These are phyloP conservation scores for Biscogniauxia sp. DNA, from an alignment of 2,329 filamentous ascomycete species.

Conservation along the genomic window DNA sequence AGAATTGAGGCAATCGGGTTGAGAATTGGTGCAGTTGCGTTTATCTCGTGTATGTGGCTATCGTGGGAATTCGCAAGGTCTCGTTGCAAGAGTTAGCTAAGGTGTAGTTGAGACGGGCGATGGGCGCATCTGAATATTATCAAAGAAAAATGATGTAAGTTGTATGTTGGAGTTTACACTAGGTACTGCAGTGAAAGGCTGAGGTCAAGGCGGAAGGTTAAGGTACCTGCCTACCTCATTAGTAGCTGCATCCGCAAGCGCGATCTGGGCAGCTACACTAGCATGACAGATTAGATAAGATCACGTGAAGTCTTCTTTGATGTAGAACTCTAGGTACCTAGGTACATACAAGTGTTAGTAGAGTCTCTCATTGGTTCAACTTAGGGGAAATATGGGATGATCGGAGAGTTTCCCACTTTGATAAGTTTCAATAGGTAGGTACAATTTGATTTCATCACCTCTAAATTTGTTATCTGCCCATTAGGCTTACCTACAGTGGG, in stretches of 20 bases:
- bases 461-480: background rate
- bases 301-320: constrained; percentile 3
- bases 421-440: background rate
- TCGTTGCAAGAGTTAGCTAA: background rate
- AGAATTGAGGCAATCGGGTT: background rate
- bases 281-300: constrained; percentile 14
- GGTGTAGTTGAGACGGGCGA: background rate
- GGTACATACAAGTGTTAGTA: background rate
- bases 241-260: background rate
- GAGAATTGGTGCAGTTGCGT: background rate
- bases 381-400: background rate
- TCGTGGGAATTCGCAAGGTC: too few relatives aligned
- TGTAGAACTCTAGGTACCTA: too few relatives aligned
- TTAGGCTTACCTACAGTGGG: too few relatives aligned
- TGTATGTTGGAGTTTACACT: background rate
- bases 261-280: background rate
- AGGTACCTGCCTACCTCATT: background rate
- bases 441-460: constrained; percentile 2
- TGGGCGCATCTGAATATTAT: background rate
- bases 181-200: background rate
- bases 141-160: constrained; percentile 1
- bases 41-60: background rate
- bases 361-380: background rate
- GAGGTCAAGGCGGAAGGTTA: background rate
- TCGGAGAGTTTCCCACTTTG: constrained; percentile 1